Base-by-base conservation (phyloP, 1,284 basidiomycete genomes). In the Porodaedalea pini region DNA sequence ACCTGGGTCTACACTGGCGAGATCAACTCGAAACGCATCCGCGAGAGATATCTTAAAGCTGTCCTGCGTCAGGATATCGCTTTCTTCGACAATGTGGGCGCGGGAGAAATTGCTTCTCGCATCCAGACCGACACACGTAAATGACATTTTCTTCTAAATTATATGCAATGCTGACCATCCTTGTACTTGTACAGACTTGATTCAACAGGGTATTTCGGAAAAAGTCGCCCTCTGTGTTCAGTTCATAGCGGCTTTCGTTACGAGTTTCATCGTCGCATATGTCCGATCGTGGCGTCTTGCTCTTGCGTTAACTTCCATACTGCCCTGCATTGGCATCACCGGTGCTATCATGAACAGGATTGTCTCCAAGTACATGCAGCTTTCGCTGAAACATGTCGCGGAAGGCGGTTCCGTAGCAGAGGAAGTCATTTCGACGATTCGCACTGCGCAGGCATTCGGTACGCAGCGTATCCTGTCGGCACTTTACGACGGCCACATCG, bases 101-200 rank as follows among this genome's bases (percentile, higher is more conserved):
- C 95, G 4, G 96, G 95, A 60, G 96, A 98, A 71, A 86, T 99
- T 34, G 90, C 96, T 0, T 97, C 94, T 1, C 86, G 94, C 56
- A 98, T 98, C 63, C 91, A 96, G 69, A 92, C 90, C 1, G 92
- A 94, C 68, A 93, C 88, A 19, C 88, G 88, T 88, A 67, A 62
- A 83, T 74, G 15, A 34, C 48, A 34, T 49, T 52, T 27, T 36
- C 29, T n/a, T 19, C 10, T n/a, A 11, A n/a, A 19, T 4, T 45
- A n/a, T 29, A 3, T 43, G 8, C 37, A 61, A 43, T 17, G 13
- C 32, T 44, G 21, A 41, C 31, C 3, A 44, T 15, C 13, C 15
- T 37, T 11, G 25, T 25, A 8, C 27, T 50, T 39, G 31, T 32
- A n/a, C 8, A 90, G 88, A 93, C 73, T 72, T 94, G 44, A 83